Evolutionary conservation across 192 early-diverging fungal genomes (phyloP).

Genomic region (Entophlyctis luteolus): DNA sequence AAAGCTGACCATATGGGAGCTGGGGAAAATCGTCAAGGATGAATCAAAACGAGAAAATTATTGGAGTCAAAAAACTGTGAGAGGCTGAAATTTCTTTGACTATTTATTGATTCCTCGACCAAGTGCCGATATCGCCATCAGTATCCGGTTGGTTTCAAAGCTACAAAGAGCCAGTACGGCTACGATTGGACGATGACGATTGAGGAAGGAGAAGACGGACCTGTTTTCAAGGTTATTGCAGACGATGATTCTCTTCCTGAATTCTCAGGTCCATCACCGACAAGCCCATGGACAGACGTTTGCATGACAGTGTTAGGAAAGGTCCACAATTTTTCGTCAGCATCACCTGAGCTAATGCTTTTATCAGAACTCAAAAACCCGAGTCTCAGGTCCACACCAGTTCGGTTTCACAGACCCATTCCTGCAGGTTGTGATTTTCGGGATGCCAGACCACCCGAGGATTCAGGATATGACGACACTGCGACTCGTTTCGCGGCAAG

Average conservation of each 20-base stretch:
- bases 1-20: slow-evolving; percentile 22
- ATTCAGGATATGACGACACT: slow-evolving; percentile 20
- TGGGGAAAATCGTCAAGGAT: slow-evolving; percentile 19
- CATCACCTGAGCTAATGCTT: neutral
- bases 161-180: slow-evolving; percentile 27
- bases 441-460: slow-evolving; percentile 9
- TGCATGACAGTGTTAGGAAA: slow-evolving; percentile 20
- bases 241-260: slow-evolving; percentile 19
- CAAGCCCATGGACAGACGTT: slow-evolving; percentile 26
- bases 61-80: slow-evolving; percentile 25
- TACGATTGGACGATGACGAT: slow-evolving; percentile 33
- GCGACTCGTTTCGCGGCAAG: slow-evolving; percentile 17
- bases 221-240: slow-evolving; percentile 12
- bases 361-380: slow-evolving; percentile 18
- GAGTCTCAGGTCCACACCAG: slow-evolving; percentile 24
- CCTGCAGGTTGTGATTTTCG: slow-evolving; percentile 24
- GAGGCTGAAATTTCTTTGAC: neutral
- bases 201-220: slow-evolving; percentile 22
- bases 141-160: slow-evolving; percentile 27
- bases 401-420: slow-evolving; percentile 31
- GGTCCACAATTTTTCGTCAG: neutral
- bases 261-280: slow-evolving; percentile 19
- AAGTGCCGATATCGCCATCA: slow-evolving; percentile 31
- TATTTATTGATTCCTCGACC: neutral
- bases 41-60: neutral